Conservation (phyloP, 306 rosid genomes). For the Trifolium dubium region DNA sequence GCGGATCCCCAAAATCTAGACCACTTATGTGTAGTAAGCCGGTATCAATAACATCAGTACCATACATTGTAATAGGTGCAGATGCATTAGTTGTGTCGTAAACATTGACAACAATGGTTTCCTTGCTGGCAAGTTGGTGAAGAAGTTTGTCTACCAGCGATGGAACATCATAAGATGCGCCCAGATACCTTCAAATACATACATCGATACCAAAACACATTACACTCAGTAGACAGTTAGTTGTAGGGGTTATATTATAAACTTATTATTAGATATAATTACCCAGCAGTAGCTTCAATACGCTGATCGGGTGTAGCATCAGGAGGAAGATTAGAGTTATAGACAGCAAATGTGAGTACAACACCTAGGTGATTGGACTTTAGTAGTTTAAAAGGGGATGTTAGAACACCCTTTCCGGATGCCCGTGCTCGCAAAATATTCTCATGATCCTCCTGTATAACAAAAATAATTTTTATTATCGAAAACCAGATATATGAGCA, state of each 20-base stretch:
- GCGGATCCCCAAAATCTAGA: slow-evolving; percentile 96
- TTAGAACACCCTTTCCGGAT: slow-evolving; percentile 87
- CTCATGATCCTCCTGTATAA: slow-evolving; percentile 82
- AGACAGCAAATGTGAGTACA: slow-evolving; percentile 93
- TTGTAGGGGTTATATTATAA: no score
- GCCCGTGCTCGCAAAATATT: slow-evolving; percentile 96
- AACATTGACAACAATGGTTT: slow-evolving; percentile 94
- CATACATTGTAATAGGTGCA: slow-evolving; percentile 81
- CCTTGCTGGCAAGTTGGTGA: slow-evolving; percentile 98
- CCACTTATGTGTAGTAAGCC: slow-evolving; percentile 69
- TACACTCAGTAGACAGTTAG: slow-evolving; percentile 1
- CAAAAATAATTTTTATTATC: background rate
- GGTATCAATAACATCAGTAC: slow-evolving; percentile 77
- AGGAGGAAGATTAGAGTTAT: slow-evolving; percentile 64
- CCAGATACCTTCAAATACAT: slow-evolving; percentile 67
- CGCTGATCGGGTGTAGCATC: slow-evolving; percentile 77
- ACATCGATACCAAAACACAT: slow-evolving; percentile 32
- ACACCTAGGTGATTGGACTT: slow-evolving; percentile 94
- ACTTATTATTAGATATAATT: slow-evolving; percentile 37
- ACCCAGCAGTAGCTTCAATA: slow-evolving; percentile 88
- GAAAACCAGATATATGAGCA: background rate
- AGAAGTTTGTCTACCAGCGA: slow-evolving; percentile 97
- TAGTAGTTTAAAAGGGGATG: slow-evolving; percentile 93
- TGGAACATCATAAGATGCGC: slow-evolving; percentile 94
- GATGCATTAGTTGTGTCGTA: slow-evolving; percentile 86